phyloP scores from a whole-genome alignment of 2,329 filamentous ascomycete genomes.

The Talaromyces piceae region DNA sequence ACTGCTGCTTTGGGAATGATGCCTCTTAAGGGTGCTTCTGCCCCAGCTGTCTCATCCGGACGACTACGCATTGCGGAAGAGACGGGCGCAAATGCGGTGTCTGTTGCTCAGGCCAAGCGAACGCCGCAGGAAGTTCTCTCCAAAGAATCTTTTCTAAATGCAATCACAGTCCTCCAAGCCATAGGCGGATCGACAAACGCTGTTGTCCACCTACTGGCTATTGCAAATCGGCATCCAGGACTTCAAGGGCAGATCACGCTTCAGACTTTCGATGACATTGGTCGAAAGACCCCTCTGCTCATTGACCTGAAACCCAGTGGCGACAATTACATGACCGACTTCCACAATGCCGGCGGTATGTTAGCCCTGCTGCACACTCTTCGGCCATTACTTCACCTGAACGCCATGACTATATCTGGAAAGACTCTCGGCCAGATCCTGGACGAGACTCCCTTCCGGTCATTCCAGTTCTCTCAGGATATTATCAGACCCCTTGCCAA shows the following conservation, averaged over 20 bases:
- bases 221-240: constrained; percentile 46
- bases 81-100: constrained; percentile 44
- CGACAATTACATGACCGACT: constrained; percentile 50
- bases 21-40: constrained; percentile 45
- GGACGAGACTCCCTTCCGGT: constrained; percentile 35
- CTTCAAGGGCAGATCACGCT: constrained; percentile 40
- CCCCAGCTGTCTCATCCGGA: constrained; percentile 47
- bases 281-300: constrained; percentile 40
- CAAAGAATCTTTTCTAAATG: constrained; percentile 45
- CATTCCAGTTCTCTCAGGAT: constrained; percentile 33
- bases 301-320: constrained; percentile 49
- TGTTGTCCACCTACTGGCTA: constrained; percentile 48
- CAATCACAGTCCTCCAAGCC: constrained; percentile 46
- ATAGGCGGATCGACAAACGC: constrained; percentile 53
- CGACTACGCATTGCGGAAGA: constrained; percentile 48
- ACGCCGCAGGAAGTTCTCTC: constrained; percentile 40
- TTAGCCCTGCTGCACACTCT: constrained; percentile 41
- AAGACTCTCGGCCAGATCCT: constrained; percentile 42
- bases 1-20: constrained; percentile 47
- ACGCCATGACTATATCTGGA: constrained; percentile 41
- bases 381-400: constrained; percentile 39
- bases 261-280: constrained; percentile 42
- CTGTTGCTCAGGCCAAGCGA: constrained; percentile 30
- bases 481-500: constrained; percentile 40
- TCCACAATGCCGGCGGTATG: constrained; percentile 49